phyloP scores from a whole-genome alignment of 208 protist species.

The Leishmania lainsoni region DNA sequence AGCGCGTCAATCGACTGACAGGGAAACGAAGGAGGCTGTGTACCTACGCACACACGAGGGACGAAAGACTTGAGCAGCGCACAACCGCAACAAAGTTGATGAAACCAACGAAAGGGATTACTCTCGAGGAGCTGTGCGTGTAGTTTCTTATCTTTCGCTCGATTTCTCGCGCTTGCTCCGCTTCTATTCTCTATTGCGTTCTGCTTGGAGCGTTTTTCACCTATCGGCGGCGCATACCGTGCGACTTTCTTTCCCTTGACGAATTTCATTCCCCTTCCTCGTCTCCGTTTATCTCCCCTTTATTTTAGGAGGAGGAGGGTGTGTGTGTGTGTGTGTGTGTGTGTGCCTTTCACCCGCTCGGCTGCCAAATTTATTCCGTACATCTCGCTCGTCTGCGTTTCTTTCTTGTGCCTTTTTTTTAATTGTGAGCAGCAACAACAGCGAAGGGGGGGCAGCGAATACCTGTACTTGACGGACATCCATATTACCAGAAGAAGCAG shows the following conservation, averaged over 20 bases:
- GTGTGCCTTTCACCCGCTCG: too few species aligned
- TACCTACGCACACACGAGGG: background rate
- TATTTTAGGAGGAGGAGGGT: background rate
- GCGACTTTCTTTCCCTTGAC: background rate
- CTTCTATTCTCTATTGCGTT: slow-evolving; percentile 14
- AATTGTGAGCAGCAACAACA: background rate
- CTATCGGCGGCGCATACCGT: background rate
- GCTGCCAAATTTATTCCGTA: too few species aligned
- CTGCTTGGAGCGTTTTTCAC: background rate
- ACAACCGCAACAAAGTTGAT: background rate
- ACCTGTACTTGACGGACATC: too few species aligned
- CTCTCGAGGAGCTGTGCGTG: background rate
- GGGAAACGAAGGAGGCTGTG: background rate
- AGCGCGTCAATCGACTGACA: background rate
- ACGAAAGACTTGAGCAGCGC: background rate
- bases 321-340: too few species aligned
- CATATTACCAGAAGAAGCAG: background rate
- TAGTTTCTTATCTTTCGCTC: background rate
- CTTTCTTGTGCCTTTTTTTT: background rate
- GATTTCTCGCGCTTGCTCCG: background rate
- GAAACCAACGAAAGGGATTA: background rate
- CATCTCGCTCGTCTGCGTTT: slow-evolving; percentile 2
- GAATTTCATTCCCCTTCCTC: background rate
- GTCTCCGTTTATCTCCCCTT: background rate
- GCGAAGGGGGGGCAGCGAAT: background rate